These are phyloP conservation scores for Fonsecaea erecta DNA, from an alignment of 2,329 filamentous ascomycete genomes.

Conservation along the genomic window DNA sequence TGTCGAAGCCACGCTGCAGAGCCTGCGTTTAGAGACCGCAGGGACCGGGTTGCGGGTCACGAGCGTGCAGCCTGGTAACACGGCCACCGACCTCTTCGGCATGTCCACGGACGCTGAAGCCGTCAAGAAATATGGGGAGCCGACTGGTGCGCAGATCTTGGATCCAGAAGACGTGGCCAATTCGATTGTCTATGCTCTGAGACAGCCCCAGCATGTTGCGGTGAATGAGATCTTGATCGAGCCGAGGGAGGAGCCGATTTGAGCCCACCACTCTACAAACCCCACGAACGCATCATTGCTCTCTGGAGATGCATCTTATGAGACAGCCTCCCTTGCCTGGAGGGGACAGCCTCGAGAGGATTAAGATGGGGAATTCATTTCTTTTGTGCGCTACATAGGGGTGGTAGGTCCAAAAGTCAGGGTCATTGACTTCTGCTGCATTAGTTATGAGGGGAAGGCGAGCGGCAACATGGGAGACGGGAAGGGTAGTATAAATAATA, in stretches of 20 bases:
- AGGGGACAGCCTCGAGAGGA: neutral
- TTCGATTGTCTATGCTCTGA: constrained; percentile 74
- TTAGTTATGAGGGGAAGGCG: neutral
- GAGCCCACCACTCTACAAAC: neutral
- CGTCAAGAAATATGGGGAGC: constrained; percentile 77
- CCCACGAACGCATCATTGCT: neutral
- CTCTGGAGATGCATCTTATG: neutral
- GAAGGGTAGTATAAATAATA: neutral
- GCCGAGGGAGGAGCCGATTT: constrained; percentile 76
- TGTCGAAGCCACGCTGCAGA: constrained; percentile 79
- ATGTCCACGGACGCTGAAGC: constrained; percentile 79
- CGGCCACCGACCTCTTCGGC: constrained; percentile 70
- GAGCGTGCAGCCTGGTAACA: constrained; percentile 76
- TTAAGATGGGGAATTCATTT: neutral
- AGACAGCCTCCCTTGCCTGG: neutral
- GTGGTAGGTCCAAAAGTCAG: neutral
- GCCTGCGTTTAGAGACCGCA: constrained; percentile 74
- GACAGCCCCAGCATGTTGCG: constrained; percentile 74
- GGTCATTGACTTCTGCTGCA: neutral
- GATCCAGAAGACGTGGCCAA: constrained; percentile 73
- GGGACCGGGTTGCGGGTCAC: constrained; percentile 75
- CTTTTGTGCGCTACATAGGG: neutral
- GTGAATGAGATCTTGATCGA: constrained; percentile 83
- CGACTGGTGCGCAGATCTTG: constrained; percentile 75
- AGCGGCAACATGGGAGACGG: neutral